Evolutionary conservation across 306 rosid species (phyloP), one percentile per base, ranked within the genome.

Genomic region (Medicago ruthenica): DNA sequence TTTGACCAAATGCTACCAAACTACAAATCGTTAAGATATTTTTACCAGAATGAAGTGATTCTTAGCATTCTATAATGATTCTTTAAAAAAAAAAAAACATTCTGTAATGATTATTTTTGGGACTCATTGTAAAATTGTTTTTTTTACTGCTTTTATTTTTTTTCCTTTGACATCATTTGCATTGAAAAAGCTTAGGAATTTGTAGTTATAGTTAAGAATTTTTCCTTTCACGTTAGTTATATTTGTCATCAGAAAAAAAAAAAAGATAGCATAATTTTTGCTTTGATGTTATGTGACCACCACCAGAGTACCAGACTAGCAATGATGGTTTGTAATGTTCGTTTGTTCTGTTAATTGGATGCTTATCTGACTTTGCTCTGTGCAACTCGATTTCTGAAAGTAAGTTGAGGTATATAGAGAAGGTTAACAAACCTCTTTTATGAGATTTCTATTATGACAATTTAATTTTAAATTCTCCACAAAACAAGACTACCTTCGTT

Each of bases 1-100:
- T 55, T 55, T 55, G 34, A 55, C 62, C 62, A 55, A 55, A 18
- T 55, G 62, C 62, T 55, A 55, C 62, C 62, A 55, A 20, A 55
- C 62, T 55, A 55, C 31, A 20, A 17, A 51, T 8, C 1, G 22
- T 16, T 16, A 0, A n/a, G 58, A 51, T 51, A 51, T 7, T 51
- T 16, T 51, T 8, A 51, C 10, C 20, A 51, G 21, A n/a, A 51
- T 51, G 57, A 51, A 51, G 20, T 7, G 36, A 31, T 31, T 31
- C 36, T 31, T 31, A 31, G 36, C 36, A 31, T 31, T 31, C 36
- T 31, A 31, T 31, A 31, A 31, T 31, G 36, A 31, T 31, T 31
- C n/a, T n/a, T n/a, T n/a, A n/a, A n/a, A n/a, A n/a, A n/a, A n/a
- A n/a, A n/a, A n/a, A n/a, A n/a, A n/a, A n/a, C 36, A 31, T 31